These are phyloP conservation scores for Truncatella angustata DNA, from an alignment of 2,329 filamentous ascomycete genomes.

Conservation along the genomic window DNA sequence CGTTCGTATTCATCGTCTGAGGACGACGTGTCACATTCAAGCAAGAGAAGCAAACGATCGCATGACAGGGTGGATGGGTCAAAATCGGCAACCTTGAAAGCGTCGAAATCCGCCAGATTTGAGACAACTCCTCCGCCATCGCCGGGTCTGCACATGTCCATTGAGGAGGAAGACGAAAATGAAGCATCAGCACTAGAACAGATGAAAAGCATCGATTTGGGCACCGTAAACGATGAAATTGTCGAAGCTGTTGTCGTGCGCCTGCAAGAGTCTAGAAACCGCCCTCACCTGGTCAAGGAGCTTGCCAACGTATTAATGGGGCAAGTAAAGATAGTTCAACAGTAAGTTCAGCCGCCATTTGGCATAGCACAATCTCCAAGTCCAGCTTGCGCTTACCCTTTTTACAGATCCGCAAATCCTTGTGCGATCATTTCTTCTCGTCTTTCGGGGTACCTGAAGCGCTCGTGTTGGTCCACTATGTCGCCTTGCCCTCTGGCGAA, in stretches of 20 bases:
- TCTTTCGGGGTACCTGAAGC: constrained; percentile 85
- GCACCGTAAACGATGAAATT: constrained; percentile 90
- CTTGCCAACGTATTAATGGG: constrained; percentile 76
- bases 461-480: constrained; percentile 73
- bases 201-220: constrained; percentile 66
- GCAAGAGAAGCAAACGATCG: constrained; percentile 76
- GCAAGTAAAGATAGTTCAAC: constrained; percentile 80
- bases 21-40: constrained; percentile 36
- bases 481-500: constrained; percentile 87
- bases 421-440: constrained; percentile 94
- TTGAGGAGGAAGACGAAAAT: constrained; percentile 38
- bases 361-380: not conserved
- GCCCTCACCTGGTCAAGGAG: constrained; percentile 93
- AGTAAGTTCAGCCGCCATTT: constrained; percentile 60
- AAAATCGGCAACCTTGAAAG: constrained; percentile 29
- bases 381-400: constrained; percentile 17
- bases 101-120: constrained; percentile 42
- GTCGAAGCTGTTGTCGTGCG: constrained; percentile 88
- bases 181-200: constrained; percentile 27
- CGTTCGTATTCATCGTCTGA: constrained; percentile 27
- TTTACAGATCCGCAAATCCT: constrained; percentile 83
- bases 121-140: constrained; percentile 84
- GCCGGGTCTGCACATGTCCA: constrained; percentile 48
- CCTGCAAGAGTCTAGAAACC: constrained; percentile 84
- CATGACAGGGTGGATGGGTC: constrained; percentile 49